Percentiles rank a stretch among this genome's conserved stretches.
Evolutionary conservation across 164 flowering plant genomes (phyloP).

Genomic region (Berberis vulgaris): DNA sequence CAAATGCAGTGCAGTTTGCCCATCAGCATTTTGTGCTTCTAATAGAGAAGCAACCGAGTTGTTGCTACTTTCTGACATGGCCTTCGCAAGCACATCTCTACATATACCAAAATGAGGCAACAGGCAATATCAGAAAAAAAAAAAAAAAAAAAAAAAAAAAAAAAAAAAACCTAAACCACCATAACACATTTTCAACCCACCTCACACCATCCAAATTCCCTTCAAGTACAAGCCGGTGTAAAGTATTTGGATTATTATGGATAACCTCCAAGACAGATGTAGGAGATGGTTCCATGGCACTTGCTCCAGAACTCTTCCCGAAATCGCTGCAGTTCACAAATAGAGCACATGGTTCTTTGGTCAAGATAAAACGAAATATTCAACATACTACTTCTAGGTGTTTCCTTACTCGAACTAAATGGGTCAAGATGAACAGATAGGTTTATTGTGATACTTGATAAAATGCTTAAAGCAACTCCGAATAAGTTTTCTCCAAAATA

Average conservation of each 20-base stretch:
- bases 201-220: conserved; percentile 77
- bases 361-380: too few relatives aligned
- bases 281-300: conserved; percentile 35
- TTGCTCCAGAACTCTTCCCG: conserved; percentile 29
- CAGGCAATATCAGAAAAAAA: neutral
- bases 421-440: too few relatives aligned
- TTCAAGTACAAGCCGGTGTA: conserved; percentile 74
- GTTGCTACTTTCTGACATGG: conserved; percentile 42
- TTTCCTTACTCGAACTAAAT: neutral
- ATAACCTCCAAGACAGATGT: conserved; percentile 38
- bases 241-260: conserved; percentile 43
- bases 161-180: conserved; percentile 3
- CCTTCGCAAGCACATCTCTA: conserved; percentile 77
- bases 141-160: neutral
- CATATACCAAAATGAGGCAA: conserved; percentile 5
- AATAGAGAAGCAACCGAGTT: conserved; percentile 44
- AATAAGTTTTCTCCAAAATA: too few relatives aligned
- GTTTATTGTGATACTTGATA: too few relatives aligned
- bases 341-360: neutral
- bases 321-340: conserved; percentile 43
- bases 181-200: conserved; percentile 31
- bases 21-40: conserved; percentile 89
- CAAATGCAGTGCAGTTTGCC: conserved; percentile 93
- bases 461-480: too few relatives aligned
- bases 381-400: neutral